Conservation (phyloP, 2,329 filamentous ascomycete genomes). For the Hypoxylon rubiginosum region DNA sequence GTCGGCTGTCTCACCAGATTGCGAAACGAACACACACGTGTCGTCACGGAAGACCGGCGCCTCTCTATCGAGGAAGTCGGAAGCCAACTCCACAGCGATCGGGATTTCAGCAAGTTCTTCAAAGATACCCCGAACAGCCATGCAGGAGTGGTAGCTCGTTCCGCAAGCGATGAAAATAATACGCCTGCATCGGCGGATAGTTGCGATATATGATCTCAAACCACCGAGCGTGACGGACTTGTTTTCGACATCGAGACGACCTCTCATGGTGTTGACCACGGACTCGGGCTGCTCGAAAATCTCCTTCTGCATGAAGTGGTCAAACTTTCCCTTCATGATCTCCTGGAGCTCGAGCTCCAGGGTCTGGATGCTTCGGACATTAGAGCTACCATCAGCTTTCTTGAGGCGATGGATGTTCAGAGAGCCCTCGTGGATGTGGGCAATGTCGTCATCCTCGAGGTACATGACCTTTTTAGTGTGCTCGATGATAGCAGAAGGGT, state of each 20-base stretch:
- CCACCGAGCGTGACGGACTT: slow-evolving; percentile 97
- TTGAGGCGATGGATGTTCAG: slow-evolving; percentile 98
- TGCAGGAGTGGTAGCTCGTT: slow-evolving; percentile 98
- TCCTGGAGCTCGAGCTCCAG: slow-evolving; percentile 99
- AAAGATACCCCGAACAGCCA: slow-evolving; percentile 98
- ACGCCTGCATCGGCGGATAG: slow-evolving; percentile 94
- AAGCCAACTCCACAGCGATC: slow-evolving; percentile 95
- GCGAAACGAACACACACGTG: slow-evolving; percentile 98
- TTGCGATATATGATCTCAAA: slow-evolving; percentile 94
- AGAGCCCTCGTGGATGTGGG: slow-evolving; percentile 98
- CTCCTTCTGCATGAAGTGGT: slow-evolving; percentile 99
- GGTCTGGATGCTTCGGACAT: slow-evolving; percentile 98
- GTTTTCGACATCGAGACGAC: slow-evolving; percentile 92
- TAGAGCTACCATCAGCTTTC: slow-evolving; percentile 96
- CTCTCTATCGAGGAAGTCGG: slow-evolving; percentile 96
- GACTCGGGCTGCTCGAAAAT: slow-evolving; percentile 99
- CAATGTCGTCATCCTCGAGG: slow-evolving; percentile 99
- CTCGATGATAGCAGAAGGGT: slow-evolving; percentile 98
- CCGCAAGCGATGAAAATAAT: slow-evolving; percentile 99
- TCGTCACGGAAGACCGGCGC: slow-evolving; percentile 99
- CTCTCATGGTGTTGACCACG: slow-evolving; percentile 99
- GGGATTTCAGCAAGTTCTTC: slow-evolving; percentile 98
- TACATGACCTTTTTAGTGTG: slow-evolving; percentile 99
- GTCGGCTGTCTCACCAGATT: slow-evolving; percentile 98
- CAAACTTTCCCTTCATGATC: slow-evolving; percentile 99